Evolutionary conservation across 1,284 basidiomycete species (phyloP), one percentile per base, ranked within the genome.

Genomic region (Rhodotorula sp.): DNA sequence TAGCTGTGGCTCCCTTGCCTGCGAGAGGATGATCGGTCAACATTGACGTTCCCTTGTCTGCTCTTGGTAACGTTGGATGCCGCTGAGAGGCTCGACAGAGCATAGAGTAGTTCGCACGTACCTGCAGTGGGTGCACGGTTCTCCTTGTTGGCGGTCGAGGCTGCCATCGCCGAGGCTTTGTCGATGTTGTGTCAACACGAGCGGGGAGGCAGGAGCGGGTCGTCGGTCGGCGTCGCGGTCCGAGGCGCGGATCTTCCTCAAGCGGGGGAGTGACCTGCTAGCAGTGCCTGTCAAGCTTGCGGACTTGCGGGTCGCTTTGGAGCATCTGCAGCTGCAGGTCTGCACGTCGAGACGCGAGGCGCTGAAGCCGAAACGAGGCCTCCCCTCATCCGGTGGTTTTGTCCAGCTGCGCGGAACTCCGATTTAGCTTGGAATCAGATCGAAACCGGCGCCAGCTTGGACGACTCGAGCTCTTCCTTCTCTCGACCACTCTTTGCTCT

Each of bases 121-220:
- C 21, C 15, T 12, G 56, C 48, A n/a, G 26, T 18, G 2, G 47
- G 47, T 26, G 64, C 64, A 23, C 48, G 48, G 64, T 59, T 65
- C 64, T 65, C 64, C 48, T 65, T 65, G 64, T 65, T 38, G 54
- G 54, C 54, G 26, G 54, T 28, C 54, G n/a, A 55, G 14, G 54
- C 54, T n/a, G 54, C 54, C 38, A 65, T 58, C 10, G 12, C 12
- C 38, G 31, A 34, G 38, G 3, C 23, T 16, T 19, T 23, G 23
- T 8, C 49, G 31, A 48, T 52, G 49, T 7, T 16, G 21, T 21
- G 21, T 26, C 59, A 38, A 38, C n/a, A 10, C 54, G 54, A 31
- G 54, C 14, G 54, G 16, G 7, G 38, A 34, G 56, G 21, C 5
- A 18, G 16, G 50, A 48, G 21, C 28, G 15, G 26, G n/a, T 12